Base-by-base conservation (phyloP, 1,284 basidiomycete genomes). In the Ganoderma lucidum region DNA sequence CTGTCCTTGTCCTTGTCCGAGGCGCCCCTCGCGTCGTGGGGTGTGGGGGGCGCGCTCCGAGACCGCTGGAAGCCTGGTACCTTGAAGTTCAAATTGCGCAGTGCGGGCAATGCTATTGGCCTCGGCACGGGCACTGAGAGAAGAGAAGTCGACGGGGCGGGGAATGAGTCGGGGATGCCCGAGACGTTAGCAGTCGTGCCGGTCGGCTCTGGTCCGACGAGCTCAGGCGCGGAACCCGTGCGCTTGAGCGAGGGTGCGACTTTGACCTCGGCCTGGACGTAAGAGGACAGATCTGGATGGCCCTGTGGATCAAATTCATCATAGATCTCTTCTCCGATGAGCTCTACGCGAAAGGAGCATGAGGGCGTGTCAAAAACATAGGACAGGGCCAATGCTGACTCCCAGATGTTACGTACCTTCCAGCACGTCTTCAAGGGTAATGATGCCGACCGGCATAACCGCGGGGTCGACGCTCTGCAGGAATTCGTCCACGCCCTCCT, bases 371-470 rank as follows among this genome's bases (percentile, higher is more conserved):
- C 41, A 62, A 23, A 28, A 53, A 53, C 23, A 10, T 12, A 53
- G 48, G 12, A 28, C 10, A 23, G 45, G 23, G 45, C 48, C 48
- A 28, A 28, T 28, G 48, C 48, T 53, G 48, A 53, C 48, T 10
- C 23, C 48, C 48, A 4, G 14, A 28, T 23, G 23, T 23, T 12
- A 74, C 75, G 53, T 68, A 92, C 93, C 92, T 87, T 97, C 96
- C 10, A 97, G 84, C 19, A 97, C 94, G 74, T 97, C 96, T 80
- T 97, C 96, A 2, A 97, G 86, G 1, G 96, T 97, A 73, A 97
- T 97, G 78, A 97, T 96, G 69, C 96, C 96, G 32, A 97, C 83
- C 1, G 95, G 95, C 84, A 89, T 91, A 41, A 93, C 85, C 39
- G 90, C 87, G 0, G 87, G 91, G 78, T 91, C 93, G 61, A 93